These are phyloP conservation scores for Chytriomyces sp. DNA, from an alignment of 192 early-diverging fungal genomes.

Conservation along the genomic window DNA sequence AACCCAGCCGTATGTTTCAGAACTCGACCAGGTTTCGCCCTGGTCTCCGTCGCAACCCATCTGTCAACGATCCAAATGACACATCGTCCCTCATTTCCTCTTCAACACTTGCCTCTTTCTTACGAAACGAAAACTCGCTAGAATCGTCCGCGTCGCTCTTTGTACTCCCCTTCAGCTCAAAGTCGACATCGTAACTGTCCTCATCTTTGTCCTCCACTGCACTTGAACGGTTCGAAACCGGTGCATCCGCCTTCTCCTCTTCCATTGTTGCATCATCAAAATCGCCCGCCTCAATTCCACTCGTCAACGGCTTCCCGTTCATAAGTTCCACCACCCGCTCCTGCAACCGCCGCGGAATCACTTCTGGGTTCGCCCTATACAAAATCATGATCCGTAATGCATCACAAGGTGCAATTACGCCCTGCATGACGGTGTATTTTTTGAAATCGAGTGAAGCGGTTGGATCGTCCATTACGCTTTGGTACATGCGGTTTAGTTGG, in stretches of 20 bases:
- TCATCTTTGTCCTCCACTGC: not conserved
- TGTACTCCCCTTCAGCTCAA: not conserved
- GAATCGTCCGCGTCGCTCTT: too few species aligned
- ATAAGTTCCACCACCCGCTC: slow-evolving; percentile 25
- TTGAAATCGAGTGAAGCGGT: slow-evolving; percentile 30
- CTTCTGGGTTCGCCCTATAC: slow-evolving; percentile 40
- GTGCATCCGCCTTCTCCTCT: not conserved
- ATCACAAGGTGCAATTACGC: slow-evolving; percentile 63
- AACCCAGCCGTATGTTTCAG: too few species aligned
- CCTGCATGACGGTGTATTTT: slow-evolving; percentile 43
- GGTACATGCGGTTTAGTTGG: slow-evolving; percentile 61
- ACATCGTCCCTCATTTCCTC: too few species aligned
- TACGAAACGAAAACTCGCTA: too few species aligned
- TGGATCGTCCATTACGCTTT: slow-evolving; percentile 46
- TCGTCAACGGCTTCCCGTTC: slow-evolving; percentile 26
- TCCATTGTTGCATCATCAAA: not conserved
- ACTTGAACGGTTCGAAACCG: not conserved
- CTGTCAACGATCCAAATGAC: too few species aligned
- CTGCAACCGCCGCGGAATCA: slow-evolving; percentile 32
- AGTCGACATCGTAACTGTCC: not conserved
- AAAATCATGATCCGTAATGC: slow-evolving; percentile 64
- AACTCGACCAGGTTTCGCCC: too few species aligned
- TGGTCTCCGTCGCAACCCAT: too few species aligned
- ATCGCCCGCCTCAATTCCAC: slow-evolving; percentile 28
- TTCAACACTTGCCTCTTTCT: too few species aligned